Conservation (phyloP, 345 rosid genomes). For the Aquilaria sinensis region DNA sequence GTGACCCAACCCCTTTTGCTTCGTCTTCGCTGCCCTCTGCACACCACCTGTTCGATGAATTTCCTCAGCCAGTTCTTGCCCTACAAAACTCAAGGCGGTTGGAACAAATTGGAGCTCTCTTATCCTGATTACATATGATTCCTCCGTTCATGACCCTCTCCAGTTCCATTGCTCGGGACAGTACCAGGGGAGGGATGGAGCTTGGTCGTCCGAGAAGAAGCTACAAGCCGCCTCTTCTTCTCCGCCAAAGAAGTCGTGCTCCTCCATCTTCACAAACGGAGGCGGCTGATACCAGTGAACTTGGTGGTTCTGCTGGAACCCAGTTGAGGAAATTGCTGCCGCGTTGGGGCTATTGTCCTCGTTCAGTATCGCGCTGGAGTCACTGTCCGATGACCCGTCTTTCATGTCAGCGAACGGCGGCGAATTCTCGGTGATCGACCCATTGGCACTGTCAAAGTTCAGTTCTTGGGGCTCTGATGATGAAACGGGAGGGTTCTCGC, state of each 20-base stretch:
- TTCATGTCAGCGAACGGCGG: slow-evolving; percentile 43
- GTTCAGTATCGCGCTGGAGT: slow-evolving; percentile 76
- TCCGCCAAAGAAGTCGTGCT: slow-evolving; percentile 63
- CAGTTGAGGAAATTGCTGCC: slow-evolving; percentile 36
- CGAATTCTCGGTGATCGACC: background rate
- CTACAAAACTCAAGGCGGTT: slow-evolving; percentile 1
- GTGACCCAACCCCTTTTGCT: slow-evolving; percentile 7
- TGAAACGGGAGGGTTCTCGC: slow-evolving; percentile 21
- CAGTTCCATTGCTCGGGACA: slow-evolving; percentile 54
- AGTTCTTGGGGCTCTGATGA: slow-evolving; percentile 27
- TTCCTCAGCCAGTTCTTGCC: background rate
- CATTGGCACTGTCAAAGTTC: slow-evolving; percentile 38
- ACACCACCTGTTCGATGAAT: background rate
- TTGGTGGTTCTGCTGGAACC: slow-evolving; percentile 25
- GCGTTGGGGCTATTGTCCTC: slow-evolving; percentile 68
- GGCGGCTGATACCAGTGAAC: slow-evolving; percentile 32
- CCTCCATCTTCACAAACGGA: slow-evolving; percentile 81
- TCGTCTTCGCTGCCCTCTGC: background rate
- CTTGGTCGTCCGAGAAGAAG: slow-evolving; percentile 81
- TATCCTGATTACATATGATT: background rate
- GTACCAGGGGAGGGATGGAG: slow-evolving; percentile 83
- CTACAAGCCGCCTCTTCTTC: slow-evolving; percentile 85
- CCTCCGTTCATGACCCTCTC: background rate
- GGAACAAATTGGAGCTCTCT: slow-evolving; percentile 9
- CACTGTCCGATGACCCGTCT: slow-evolving; percentile 89